These are phyloP conservation scores for Ophiostoma fasciatum DNA, from an alignment of 2,329 filamentous ascomycete species.

Conservation along the genomic window DNA sequence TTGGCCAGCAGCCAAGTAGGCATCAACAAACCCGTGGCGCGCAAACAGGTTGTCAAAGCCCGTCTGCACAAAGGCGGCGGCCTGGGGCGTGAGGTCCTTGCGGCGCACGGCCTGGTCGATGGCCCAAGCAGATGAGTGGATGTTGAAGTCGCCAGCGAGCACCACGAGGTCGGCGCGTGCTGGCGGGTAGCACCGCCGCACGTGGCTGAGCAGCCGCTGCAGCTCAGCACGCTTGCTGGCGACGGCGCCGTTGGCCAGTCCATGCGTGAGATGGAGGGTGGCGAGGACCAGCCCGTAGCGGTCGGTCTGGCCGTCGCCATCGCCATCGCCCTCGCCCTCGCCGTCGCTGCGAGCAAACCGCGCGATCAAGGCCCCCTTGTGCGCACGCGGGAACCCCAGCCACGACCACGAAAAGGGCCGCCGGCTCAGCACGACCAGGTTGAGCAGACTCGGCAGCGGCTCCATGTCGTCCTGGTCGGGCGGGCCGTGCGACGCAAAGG, in stretches of 20 bases:
- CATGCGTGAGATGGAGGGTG: slow-evolving; percentile 46
- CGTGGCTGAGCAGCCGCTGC: slow-evolving; percentile 30
- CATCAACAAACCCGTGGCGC: slow-evolving; percentile 33
- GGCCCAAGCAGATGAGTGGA: slow-evolving; percentile 42
- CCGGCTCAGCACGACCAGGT: slow-evolving; percentile 44
- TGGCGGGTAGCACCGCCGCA: slow-evolving; percentile 24
- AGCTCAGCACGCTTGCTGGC: slow-evolving; percentile 42
- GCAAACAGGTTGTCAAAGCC: slow-evolving; percentile 31
- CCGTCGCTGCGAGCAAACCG: slow-evolving; percentile 16
- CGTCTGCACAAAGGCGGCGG: slow-evolving; percentile 23
- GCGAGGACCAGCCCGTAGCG: slow-evolving; percentile 33
- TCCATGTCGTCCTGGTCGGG: slow-evolving; percentile 34
- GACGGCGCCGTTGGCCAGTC: slow-evolving; percentile 43
- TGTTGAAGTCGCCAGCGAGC: slow-evolving; percentile 50
- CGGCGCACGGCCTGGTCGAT: slow-evolving; percentile 36
- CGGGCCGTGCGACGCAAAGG: slow-evolving; percentile 42
- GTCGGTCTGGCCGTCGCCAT: slow-evolving; percentile 8
- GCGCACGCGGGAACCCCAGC: slow-evolving; percentile 35
- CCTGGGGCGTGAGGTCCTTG: slow-evolving; percentile 36
- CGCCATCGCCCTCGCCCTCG: neutral
- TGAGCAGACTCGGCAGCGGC: slow-evolving; percentile 44
- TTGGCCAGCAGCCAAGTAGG: slow-evolving; percentile 32
- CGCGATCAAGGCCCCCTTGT: slow-evolving; percentile 42
- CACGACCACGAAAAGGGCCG: slow-evolving; percentile 39
- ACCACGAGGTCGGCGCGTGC: slow-evolving; percentile 32